These are phyloP conservation scores for Tolypocladium guangdongense DNA, from an alignment of 2,329 filamentous ascomycete genomes.

Conservation along the genomic window DNA sequence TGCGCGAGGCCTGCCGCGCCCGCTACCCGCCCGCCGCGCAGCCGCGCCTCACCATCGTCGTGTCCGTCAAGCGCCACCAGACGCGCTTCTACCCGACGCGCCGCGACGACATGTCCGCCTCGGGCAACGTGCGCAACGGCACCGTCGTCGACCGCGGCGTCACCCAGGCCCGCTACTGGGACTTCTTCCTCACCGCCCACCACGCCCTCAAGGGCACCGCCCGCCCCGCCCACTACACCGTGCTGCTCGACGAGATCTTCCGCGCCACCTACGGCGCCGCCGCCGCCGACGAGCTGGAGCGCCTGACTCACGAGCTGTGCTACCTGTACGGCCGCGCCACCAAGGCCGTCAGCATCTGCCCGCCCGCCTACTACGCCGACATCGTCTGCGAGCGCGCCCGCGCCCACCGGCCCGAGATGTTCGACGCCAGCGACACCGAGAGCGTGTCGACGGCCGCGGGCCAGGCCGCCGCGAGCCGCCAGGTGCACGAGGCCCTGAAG, in stretches of 20 bases:
- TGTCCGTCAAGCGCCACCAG: conserved; percentile 83
- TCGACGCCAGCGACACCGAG: conserved; percentile 33
- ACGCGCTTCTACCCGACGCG: conserved; percentile 73
- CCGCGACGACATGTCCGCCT: conserved; percentile 31
- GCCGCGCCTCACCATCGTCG: conserved; percentile 55
- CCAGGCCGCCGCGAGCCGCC: conserved; percentile 6
- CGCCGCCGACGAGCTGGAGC: conserved; percentile 58
- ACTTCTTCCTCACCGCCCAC: conserved; percentile 80
- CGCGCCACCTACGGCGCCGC: conserved; percentile 20
- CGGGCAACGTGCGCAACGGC: conserved; percentile 60
- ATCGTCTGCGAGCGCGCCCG: conserved; percentile 70
- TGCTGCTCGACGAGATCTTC: conserved; percentile 61
- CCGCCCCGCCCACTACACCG: conserved; percentile 75
- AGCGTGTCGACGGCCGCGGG: conserved; percentile 11
- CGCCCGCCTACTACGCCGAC: conserved; percentile 86
- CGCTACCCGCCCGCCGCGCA: conserved; percentile 44
- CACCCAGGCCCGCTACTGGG: conserved; percentile 64
- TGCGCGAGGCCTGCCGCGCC: conserved; percentile 52
- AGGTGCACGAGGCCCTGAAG: conserved; percentile 30
- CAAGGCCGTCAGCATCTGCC: conserved; percentile 79
- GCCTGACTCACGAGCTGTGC: conserved; percentile 67
- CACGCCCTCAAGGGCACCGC: conserved; percentile 73
- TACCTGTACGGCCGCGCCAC: conserved; percentile 78
- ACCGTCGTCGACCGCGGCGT: conserved; percentile 81
- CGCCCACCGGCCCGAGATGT: conserved; percentile 55